phyloP scores from a whole-genome alignment of 2,329 filamentous ascomycete species.

The Beauveria asiatica region DNA sequence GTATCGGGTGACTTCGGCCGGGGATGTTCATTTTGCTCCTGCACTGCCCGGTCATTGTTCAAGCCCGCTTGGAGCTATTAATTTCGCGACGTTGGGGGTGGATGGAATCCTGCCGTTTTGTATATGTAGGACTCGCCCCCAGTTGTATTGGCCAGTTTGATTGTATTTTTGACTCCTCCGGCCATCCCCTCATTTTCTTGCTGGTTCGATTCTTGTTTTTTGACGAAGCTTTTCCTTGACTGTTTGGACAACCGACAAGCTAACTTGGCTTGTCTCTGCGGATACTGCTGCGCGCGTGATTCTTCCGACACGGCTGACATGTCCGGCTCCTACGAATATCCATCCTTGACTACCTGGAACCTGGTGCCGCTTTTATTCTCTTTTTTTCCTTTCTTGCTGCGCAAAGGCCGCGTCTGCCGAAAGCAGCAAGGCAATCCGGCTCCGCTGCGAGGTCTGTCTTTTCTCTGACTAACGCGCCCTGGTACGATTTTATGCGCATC shows the following conservation, averaged over 20 bases:
- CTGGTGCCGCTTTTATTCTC: slow-evolving; percentile 6
- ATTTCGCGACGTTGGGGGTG: not conserved
- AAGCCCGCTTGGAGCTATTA: not conserved
- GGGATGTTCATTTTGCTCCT: not conserved
- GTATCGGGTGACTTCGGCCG: slow-evolving; percentile 10
- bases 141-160: not conserved
- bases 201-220: not conserved
- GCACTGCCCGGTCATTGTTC: slow-evolving; percentile 4
- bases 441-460: not conserved
- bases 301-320: not conserved
- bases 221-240: not conserved
- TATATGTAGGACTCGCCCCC: slow-evolving; percentile 3
- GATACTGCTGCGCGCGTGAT: not conserved
- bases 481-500: not conserved
- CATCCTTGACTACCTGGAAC: not conserved
- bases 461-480: not conserved
- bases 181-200: not conserved
- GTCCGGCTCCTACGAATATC: not conserved
- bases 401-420: slow-evolving; percentile 4
- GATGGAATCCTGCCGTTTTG: not conserved
- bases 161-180: not conserved
- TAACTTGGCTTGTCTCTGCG: not conserved
- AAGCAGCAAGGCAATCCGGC: not conserved
- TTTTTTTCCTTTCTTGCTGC: not conserved
- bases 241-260: not conserved